A percentile compares a stretch with the other conserved stretches of the same genome.
phyloP scores from a whole-genome alignment of 2,329 filamentous ascomycete species.

The Endocalyx cinctus region DNA sequence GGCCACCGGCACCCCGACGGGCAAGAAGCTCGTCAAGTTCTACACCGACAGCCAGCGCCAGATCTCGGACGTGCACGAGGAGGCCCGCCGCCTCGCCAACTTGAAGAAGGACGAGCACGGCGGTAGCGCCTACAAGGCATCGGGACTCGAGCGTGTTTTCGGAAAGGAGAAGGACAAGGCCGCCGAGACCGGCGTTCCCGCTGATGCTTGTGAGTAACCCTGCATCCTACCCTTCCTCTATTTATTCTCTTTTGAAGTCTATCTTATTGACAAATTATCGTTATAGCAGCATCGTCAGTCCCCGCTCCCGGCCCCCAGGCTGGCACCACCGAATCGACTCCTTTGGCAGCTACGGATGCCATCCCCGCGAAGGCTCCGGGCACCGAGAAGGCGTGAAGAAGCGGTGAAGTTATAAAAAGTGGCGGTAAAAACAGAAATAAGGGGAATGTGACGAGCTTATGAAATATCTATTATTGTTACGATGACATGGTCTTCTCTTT shows the following conservation, averaged over 20 bases:
- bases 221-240: not conserved
- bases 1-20: constrained; percentile 80
- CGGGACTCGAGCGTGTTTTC: constrained; percentile 54
- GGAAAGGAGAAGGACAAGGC: constrained; percentile 35
- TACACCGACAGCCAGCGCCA: constrained; percentile 83
- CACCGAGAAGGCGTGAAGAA: constrained; percentile 18
- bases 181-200: constrained; percentile 13
- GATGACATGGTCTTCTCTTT: too few relatives aligned
- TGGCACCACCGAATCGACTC: constrained; percentile 21
- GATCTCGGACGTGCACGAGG: constrained; percentile 87
- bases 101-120: constrained; percentile 69
- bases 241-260: too few relatives aligned
- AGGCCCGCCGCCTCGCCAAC: constrained; percentile 83
- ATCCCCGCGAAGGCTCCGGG: constrained; percentile 21
- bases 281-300: constrained; percentile 8
- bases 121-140: constrained; percentile 54
- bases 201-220: constrained; percentile 15
- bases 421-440: too few relatives aligned
- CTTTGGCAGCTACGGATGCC: constrained; percentile 17
- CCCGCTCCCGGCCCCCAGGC: constrained; percentile 19
- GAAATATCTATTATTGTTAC: too few relatives aligned
- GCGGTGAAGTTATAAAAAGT: constrained; percentile 13
- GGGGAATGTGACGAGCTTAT: constrained; percentile 6
- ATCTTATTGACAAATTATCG: not conserved
- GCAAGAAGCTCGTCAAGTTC: constrained; percentile 81